Base-by-base conservation (phyloP, 2,329 filamentous ascomycete species). In the Epichloe typhina region DNA sequence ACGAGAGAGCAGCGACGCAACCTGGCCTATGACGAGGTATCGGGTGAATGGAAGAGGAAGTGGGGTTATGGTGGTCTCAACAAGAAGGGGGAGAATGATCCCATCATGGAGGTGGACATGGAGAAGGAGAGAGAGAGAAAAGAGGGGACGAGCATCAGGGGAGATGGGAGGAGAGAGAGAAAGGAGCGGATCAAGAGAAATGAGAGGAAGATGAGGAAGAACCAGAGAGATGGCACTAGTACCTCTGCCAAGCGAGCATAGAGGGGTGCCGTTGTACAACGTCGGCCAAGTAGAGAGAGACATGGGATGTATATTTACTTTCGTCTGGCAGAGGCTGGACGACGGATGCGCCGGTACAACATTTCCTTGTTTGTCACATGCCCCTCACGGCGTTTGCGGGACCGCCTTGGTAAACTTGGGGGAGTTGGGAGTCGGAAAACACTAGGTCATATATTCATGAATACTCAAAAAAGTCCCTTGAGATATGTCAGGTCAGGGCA, bases 1-100 rank as follows among this genome's bases (percentile, higher is more conserved):
- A 85, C 80, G 58, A 80, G 85, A 58, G 88, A 93, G 64, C 76
- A 83, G 67, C 77, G 82, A 55, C 68, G 75, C 69, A 77, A 95
- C 71, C 71, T 90, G 60, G 81, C 84, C 51, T 97, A 84, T 67
- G 88, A 97, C 68, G 87, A 95, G 69, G 81, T 76, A 53, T 86
- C 74, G 35, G 86, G 87, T 57, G 86, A 93, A 66, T 97, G 89
- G 88, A 86, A 88, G 64, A 84, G 87, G 55, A 90, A 89, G 69
- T 98, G 91, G 88, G 93, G 93, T 0, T 95, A 93, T 72, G 86
- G 91, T 72, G 90, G 85, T 54, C 83, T 86, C 66, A 93, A 93
- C 68, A 91, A 93, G 74, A 82, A 83, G 54, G 84, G 80, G 19
- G 84, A 94, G 68, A 75, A 81, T 56, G 83, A 95, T 62, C 95